Percentiles rank a stretch among this genome's conserved stretches.
Conservation (phyloP, 768 basidiomycete genomes). For the Melanogaster broomeanus region DNA sequence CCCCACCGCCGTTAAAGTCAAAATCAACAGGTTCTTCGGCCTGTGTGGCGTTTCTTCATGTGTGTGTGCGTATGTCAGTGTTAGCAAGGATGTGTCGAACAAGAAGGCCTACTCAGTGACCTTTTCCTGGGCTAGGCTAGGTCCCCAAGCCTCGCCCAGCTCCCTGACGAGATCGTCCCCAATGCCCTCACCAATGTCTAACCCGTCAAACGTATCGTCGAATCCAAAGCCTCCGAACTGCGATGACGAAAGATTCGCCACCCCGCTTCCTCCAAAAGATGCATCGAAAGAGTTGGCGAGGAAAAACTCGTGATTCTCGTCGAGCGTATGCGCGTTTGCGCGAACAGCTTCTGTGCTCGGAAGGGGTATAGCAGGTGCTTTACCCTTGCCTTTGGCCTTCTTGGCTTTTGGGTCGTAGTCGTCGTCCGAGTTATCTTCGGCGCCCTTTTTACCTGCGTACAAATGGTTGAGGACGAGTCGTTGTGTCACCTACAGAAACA, state of each 20-base stretch:
- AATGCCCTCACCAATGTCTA: slow-evolving; percentile 59
- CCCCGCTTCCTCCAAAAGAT: slow-evolving; percentile 48
- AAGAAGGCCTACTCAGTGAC: slow-evolving; percentile 14
- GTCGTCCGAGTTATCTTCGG: slow-evolving; percentile 42
- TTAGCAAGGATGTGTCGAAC: not conserved
- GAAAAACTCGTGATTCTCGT: slow-evolving; percentile 69
- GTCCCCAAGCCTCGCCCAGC: slow-evolving; percentile 72
- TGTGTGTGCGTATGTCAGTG: slow-evolving; percentile 19
- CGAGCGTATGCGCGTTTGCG: slow-evolving; percentile 61
- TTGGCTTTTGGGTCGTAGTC: slow-evolving; percentile 48
- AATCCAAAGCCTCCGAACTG: slow-evolving; percentile 51
- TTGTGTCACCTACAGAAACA: slow-evolving; percentile 2
- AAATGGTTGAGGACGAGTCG: not conserved
- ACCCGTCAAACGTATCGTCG: slow-evolving; percentile 56
- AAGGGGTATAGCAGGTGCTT: slow-evolving; percentile 21
- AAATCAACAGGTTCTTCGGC: slow-evolving; percentile 18
- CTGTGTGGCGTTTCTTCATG: slow-evolving; percentile 12
- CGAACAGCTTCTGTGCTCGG: slow-evolving; percentile 46
- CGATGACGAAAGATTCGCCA: slow-evolving; percentile 52
- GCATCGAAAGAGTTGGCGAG: slow-evolving; percentile 66
- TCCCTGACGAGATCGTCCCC: slow-evolving; percentile 78
- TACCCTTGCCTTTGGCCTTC: slow-evolving; percentile 29
- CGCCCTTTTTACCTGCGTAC: slow-evolving; percentile 6
- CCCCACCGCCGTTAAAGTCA: slow-evolving; percentile 14
- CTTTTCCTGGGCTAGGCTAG: slow-evolving; percentile 5